These are phyloP conservation scores for Macaranga tanarius DNA, from an alignment of 441 rosid species.

Conservation along the genomic window DNA sequence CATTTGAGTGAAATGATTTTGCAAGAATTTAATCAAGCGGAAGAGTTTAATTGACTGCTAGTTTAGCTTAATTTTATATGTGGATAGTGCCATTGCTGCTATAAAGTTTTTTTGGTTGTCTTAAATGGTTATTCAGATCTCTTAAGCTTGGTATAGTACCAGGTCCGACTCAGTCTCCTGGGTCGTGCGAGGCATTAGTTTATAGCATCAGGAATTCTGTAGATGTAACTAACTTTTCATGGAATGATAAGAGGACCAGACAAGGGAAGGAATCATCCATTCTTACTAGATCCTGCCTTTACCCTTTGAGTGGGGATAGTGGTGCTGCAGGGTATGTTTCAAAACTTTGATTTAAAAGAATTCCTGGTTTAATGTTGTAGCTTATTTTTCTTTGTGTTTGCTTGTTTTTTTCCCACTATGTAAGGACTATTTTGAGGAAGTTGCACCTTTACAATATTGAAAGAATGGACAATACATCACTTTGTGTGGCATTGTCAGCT, in stretches of 20 bases:
- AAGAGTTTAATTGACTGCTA: too few relatives aligned
- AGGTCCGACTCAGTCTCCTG: conserved; percentile 38
- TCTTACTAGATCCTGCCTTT: conserved; percentile 74
- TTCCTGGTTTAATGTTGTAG: conserved; percentile 2
- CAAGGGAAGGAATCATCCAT: conserved; percentile 69
- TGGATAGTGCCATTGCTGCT: too few relatives aligned
- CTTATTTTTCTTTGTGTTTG: conserved; percentile 16
- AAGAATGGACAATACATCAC: conserved; percentile 51
- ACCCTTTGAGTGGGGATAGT: conserved; percentile 46
- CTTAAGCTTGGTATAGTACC: conserved; percentile 73
- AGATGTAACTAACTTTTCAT: conserved; percentile 60
- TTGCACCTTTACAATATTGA: conserved; percentile 73
- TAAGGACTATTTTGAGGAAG: conserved; percentile 67
- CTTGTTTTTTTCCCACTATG: conserved; percentile 21
- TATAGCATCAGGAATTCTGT: conserved; percentile 57
- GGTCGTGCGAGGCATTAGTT: conserved; percentile 56
- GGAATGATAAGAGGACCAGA: conserved; percentile 72
- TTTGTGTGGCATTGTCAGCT: conserved; percentile 56
- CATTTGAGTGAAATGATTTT: too few relatives aligned
- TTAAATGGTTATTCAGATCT: conserved; percentile 45
- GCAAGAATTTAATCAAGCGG: too few relatives aligned
- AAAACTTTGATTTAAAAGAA: conserved; percentile 2
- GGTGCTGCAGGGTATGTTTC: conserved; percentile 56
- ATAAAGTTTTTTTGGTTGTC: too few relatives aligned
- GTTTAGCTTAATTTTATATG: too few relatives aligned